These are phyloP conservation scores for Lathyrus sativus DNA, from an alignment of 306 rosid species.

Conservation along the genomic window DNA sequence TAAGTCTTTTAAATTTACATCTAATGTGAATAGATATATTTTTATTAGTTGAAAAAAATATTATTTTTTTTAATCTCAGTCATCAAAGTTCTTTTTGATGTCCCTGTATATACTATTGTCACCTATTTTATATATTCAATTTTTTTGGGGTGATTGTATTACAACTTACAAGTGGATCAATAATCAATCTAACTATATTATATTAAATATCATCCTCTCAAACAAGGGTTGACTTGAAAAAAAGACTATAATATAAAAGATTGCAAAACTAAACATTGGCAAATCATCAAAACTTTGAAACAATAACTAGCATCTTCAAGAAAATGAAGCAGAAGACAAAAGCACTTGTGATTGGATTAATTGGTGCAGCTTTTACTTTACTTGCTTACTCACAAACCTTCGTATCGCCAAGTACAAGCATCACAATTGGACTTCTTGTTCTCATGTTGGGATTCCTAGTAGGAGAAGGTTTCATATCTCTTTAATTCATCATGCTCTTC, in stretches of 20 bases:
- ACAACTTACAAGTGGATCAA: constrained; percentile 21
- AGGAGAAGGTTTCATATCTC: constrained; percentile 72
- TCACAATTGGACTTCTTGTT: constrained; percentile 69
- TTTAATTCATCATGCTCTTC: constrained; percentile 32
- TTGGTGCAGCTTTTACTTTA: constrained; percentile 73
- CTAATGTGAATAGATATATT: too few species aligned
- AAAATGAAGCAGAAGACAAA: constrained; percentile 57
- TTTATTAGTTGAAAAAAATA: too few species aligned
- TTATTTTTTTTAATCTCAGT: too few species aligned
- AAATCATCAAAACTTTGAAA: constrained; percentile 12
- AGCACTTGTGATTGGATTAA: constrained; percentile 62
- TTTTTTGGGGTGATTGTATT: neutral
- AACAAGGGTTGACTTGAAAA: constrained; percentile 41
- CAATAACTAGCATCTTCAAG: constrained; percentile 15
- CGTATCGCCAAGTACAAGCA: constrained; percentile 58
- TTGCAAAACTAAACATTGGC: neutral
- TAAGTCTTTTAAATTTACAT: too few species aligned
- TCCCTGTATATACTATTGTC: too few species aligned
- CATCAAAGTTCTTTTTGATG: too few species aligned
- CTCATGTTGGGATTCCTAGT: constrained; percentile 72
- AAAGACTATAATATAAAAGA: neutral
- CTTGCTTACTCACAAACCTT: constrained; percentile 66
- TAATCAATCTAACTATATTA: constrained; percentile 18
- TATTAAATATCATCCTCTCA: neutral
- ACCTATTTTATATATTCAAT: neutral